These are phyloP conservation scores for Schizophyllum commune DNA, from an alignment of 1,284 basidiomycete species.

Conservation along the genomic window DNA sequence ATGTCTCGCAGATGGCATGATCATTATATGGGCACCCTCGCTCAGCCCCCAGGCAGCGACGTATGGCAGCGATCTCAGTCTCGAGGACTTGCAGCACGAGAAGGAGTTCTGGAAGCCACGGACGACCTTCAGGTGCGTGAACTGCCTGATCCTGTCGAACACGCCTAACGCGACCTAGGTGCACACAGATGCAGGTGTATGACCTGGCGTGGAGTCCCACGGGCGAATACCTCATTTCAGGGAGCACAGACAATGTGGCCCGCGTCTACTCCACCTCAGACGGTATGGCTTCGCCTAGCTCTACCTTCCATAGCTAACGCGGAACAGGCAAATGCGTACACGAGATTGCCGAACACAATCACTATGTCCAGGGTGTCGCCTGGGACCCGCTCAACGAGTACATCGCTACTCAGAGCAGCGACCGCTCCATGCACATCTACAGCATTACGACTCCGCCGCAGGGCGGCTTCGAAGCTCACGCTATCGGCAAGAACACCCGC, in stretches of 20 bases:
- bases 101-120: conserved; percentile 95
- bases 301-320: conserved; percentile 6
- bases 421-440: conserved; percentile 88
- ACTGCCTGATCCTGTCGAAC: not conserved
- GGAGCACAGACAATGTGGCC: conserved; percentile 94
- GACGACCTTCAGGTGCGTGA: conserved; percentile 71
- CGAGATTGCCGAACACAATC: conserved; percentile 84
- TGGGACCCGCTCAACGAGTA: conserved; percentile 96
- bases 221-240: conserved; percentile 89
- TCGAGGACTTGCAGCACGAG: conserved; percentile 80
- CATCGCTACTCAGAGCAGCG: conserved; percentile 91
- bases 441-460: conserved; percentile 63
- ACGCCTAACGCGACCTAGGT: conserved; percentile 43
- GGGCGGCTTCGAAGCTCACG: conserved; percentile 78
- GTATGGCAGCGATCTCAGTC: conserved; percentile 69
- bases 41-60: conserved; percentile 61
- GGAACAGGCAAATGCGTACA: conserved; percentile 67
- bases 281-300: conserved; percentile 36
- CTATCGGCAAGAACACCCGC: conserved; percentile 73
- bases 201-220: conserved; percentile 97
- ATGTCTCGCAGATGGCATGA: conserved; percentile 75
- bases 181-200: conserved; percentile 77
- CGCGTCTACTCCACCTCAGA: conserved; percentile 75
- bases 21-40: conserved; percentile 91
- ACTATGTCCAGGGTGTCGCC: conserved; percentile 94